Evolutionary conservation across 106 monocot genomes (phyloP).

Genomic region (Apostasia shenzhenica): DNA sequence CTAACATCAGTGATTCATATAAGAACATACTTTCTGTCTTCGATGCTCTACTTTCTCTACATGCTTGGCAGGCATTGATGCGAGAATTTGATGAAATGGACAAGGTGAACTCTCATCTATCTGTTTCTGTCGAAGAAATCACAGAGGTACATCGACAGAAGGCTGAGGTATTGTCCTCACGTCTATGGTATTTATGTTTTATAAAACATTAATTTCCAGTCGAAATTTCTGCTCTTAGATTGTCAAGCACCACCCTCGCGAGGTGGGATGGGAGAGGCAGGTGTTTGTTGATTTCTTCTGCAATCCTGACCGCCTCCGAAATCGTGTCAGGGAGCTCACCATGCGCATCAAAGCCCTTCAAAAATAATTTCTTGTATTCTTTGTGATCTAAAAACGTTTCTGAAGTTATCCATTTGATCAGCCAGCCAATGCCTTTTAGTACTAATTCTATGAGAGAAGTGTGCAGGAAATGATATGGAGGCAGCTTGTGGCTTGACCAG

Average conservation of each 20-base stretch:
- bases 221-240: conserved; percentile 31
- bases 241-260: conserved; percentile 77
- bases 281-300: conserved; percentile 99
- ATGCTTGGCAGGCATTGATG: conserved; percentile 47
- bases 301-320: conserved; percentile 80
- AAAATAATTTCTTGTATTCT: conserved; percentile 8
- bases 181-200: background rate
- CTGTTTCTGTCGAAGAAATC: conserved; percentile 81
- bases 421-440: no score
- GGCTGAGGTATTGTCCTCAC: conserved; percentile 58
- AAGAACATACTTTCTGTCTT: no score
- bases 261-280: conserved; percentile 82
- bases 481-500: no score
- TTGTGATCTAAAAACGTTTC: no score
- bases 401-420: no score
- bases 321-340: conserved; percentile 82
- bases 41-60: no score
- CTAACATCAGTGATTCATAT: no score
- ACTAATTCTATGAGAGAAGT: no score
- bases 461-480: no score
- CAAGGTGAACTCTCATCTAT: conserved; percentile 76
- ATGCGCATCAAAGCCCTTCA: conserved; percentile 57
- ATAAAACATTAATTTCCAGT: background rate
- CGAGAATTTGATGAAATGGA: conserved; percentile 94
- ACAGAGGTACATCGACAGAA: conserved; percentile 79